phyloP scores from a whole-genome alignment of 176 grass and related monocot genomes.

The Oryza meyeriana region DNA sequence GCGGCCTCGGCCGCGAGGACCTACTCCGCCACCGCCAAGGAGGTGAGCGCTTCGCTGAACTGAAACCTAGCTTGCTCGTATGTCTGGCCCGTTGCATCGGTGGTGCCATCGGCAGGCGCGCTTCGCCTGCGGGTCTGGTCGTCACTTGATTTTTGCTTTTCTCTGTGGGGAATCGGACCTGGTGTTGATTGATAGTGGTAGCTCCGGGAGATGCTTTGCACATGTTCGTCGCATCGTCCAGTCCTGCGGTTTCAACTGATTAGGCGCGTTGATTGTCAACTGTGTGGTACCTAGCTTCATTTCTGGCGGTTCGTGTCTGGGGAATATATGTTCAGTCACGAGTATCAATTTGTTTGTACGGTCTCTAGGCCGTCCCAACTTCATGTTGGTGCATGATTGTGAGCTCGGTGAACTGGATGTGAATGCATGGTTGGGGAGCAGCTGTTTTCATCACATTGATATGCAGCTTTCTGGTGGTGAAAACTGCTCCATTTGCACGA shows the following conservation, averaged over 20 bases:
- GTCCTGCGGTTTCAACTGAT: not conserved
- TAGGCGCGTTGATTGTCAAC: not conserved
- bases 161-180: not conserved
- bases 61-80: too few species aligned
- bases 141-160: not conserved
- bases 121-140: not conserved
- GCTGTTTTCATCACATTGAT: not conserved
- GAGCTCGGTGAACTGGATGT: not conserved
- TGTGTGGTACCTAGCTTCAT: not conserved
- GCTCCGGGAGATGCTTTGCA: not conserved
- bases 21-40: slow-evolving; percentile 72
- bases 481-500: not conserved
- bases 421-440: not conserved
- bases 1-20: slow-evolving; percentile 42
- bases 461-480: not conserved
- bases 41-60: slow-evolving; percentile 44
- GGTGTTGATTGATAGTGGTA: not conserved
- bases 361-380: not conserved
- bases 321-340: not conserved
- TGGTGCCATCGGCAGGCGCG: not conserved
- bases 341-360: not conserved
- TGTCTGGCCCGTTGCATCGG: not conserved
- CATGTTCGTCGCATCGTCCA: not conserved
- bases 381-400: not conserved
- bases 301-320: not conserved